A percentile compares a stretch with the other conserved stretches of the same genome.
phyloP scores from a whole-genome alignment of 2,329 filamentous ascomycete genomes.

The Scleromitrula shiraiana region DNA sequence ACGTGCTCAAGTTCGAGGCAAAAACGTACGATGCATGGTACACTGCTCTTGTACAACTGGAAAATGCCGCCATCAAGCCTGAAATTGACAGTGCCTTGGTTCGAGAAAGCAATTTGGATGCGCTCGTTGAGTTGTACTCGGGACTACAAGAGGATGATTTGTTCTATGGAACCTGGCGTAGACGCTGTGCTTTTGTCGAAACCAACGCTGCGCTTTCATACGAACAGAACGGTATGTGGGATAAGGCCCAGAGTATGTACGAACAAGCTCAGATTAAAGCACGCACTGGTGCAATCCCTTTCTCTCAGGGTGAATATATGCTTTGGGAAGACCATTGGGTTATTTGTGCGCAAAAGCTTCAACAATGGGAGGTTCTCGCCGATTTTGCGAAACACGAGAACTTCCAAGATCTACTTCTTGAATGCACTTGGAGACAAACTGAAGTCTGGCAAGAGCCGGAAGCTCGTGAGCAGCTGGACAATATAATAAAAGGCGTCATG shows the following conservation, averaged over 20 bases:
- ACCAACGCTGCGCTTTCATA: constrained; percentile 96
- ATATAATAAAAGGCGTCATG: constrained; percentile 92
- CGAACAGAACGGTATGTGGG: constrained; percentile 99
- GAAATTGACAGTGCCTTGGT: constrained; percentile 71
- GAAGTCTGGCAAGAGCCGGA: constrained; percentile 89
- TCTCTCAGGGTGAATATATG: constrained; percentile 95
- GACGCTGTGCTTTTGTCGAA: constrained; percentile 92
- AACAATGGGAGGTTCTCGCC: constrained; percentile 96
- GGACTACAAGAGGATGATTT: constrained; percentile 90
- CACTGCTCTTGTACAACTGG: constrained; percentile 81
- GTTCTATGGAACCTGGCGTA: constrained; percentile 95
- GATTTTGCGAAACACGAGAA: constrained; percentile 99
- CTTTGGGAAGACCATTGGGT: constrained; percentile 99
- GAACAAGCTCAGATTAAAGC: constrained; percentile 96
- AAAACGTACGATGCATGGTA: constrained; percentile 97
- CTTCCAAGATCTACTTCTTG: constrained; percentile 88
- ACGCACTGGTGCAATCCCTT: constrained; percentile 88
- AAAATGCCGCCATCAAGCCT: constrained; percentile 79
- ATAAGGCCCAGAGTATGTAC: constrained; percentile 95
- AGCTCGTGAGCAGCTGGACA: constrained; percentile 82
- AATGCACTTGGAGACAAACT: constrained; percentile 91
- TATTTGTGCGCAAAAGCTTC: constrained; percentile 91
- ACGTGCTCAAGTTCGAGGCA: constrained; percentile 91
- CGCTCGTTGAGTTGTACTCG: constrained; percentile 87
- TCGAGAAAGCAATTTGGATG: constrained; percentile 90